phyloP scores from a whole-genome alignment of 306 rosid genomes.

The Castanopsis chinensis region DNA sequence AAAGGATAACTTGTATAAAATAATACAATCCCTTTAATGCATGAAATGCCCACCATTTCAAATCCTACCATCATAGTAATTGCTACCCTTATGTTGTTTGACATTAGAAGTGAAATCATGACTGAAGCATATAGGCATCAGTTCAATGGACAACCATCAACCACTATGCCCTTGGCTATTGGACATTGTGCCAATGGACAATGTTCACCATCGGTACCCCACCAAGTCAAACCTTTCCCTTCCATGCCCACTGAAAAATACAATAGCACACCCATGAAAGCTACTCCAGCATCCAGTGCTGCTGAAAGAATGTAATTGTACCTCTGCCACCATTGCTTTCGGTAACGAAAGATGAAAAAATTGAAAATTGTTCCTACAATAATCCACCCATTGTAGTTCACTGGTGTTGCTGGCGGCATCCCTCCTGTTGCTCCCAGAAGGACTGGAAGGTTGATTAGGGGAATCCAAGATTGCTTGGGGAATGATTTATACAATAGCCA shows the following conservation, averaged over 20 bases:
- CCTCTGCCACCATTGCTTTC: conserved; percentile 88
- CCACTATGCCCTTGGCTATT: conserved; percentile 57
- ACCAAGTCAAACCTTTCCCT: conserved; percentile 53
- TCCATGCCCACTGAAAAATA: conserved; percentile 61
- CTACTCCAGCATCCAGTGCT: conserved; percentile 83
- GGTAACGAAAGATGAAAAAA: conserved; percentile 72
- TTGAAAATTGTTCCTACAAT: conserved; percentile 67
- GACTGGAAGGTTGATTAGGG: conserved; percentile 78
- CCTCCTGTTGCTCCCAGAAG: conserved; percentile 71
- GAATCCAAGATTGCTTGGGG: conserved; percentile 75
- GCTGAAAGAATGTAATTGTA: conserved; percentile 83
- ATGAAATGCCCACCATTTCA: neutral
- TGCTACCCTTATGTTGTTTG: neutral
- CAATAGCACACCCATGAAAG: conserved; percentile 71
- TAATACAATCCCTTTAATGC: neutral
- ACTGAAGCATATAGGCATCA: conserved; percentile 5
- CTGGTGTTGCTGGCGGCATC: conserved; percentile 78
- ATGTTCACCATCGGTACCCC: conserved; percentile 76
- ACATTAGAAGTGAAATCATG: neutral
- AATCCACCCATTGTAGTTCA: conserved; percentile 84
- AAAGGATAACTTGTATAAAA: neutral
- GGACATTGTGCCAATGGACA: conserved; percentile 70
- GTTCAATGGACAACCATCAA: conserved; percentile 51
- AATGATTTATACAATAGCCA: conserved; percentile 66
- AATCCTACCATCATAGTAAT: conserved; percentile 5